Percentiles rank a stretch among this genome's conserved stretches.
Conservation (phyloP, 176 grass and related monocot genomes). For the Zoysia japonica region DNA sequence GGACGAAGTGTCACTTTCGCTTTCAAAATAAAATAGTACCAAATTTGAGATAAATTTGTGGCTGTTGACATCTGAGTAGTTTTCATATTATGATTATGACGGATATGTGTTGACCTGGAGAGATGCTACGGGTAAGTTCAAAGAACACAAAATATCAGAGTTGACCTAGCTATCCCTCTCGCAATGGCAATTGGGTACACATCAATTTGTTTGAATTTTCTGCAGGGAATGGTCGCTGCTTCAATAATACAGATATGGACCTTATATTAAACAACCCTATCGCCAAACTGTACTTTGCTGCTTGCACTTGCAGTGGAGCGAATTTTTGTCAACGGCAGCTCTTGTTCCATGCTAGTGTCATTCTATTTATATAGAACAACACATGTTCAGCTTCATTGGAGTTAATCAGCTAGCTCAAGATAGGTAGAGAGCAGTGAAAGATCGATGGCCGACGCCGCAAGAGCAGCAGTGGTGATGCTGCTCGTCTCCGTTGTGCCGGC, state of each 20-base stretch:
- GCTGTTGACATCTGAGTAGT: no score
- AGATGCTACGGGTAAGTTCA: no score
- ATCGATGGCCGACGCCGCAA: neutral
- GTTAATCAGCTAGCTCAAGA: neutral
- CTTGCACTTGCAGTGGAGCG: neutral
- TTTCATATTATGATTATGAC: no score
- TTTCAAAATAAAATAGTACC: no score
- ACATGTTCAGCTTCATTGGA: neutral
- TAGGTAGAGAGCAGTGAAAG: neutral
- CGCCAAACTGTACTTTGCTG: neutral
- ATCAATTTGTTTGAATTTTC: neutral
- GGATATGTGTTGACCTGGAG: no score
- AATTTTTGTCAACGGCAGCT: no score
- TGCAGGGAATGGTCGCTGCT: neutral
- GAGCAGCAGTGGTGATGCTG: neutral
- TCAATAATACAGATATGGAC: neutral
- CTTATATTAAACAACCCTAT: slow-evolving; percentile 14
- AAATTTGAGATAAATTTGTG: no score
- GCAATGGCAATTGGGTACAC: no score
- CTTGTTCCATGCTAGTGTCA: no score
- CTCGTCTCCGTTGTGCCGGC: neutral
- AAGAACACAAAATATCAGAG: no score
- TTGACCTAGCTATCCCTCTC: neutral
- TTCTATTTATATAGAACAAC: neutral
- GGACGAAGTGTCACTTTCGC: no score